A percentile compares a stretch with the other conserved stretches of the same genome.
Conservation (phyloP, 208 protist species). For the Leishmania gerbilli region DNA sequence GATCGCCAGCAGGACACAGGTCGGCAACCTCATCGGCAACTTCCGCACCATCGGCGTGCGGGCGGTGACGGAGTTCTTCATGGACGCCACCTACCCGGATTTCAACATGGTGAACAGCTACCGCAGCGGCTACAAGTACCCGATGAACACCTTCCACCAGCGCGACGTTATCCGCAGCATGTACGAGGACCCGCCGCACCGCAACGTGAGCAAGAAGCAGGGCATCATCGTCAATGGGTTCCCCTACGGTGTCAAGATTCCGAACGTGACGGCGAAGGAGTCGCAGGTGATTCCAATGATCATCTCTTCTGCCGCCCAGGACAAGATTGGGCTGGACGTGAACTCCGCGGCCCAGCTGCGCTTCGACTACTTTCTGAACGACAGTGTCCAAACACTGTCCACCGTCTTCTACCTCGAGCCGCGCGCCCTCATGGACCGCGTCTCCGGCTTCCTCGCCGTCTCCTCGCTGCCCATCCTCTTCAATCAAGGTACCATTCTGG, state of each 20-base stretch:
- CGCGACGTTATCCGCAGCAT: conserved; percentile 68
- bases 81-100: conserved; percentile 58
- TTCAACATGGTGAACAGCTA: conserved; percentile 55
- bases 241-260: background rate
- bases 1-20: conserved; percentile 32
- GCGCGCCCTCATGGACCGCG: conserved; percentile 77
- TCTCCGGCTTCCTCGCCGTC: conserved; percentile 86
- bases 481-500: conserved; percentile 51
- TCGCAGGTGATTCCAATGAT: conserved; percentile 37
- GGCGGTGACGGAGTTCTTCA: conserved; percentile 50
- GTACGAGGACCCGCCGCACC: conserved; percentile 38
- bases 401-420: conserved; percentile 62
- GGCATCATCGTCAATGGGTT: conserved; percentile 29
- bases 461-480: conserved; percentile 56
- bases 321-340: conserved; percentile 42
- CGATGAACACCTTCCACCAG: conserved; percentile 29
- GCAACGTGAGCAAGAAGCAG: background rate
- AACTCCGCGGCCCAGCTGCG: conserved; percentile 27
- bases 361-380: conserved; percentile 51
- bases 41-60: conserved; percentile 34
- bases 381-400: background rate
- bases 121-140: conserved; percentile 39
- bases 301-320: conserved; percentile 32
- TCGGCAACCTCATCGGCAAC: conserved; percentile 42
- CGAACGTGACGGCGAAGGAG: conserved; percentile 27